Evolutionary conservation across 805 yeast species (phyloP).

Genomic region (Kluyveromyces lactis): DNA sequence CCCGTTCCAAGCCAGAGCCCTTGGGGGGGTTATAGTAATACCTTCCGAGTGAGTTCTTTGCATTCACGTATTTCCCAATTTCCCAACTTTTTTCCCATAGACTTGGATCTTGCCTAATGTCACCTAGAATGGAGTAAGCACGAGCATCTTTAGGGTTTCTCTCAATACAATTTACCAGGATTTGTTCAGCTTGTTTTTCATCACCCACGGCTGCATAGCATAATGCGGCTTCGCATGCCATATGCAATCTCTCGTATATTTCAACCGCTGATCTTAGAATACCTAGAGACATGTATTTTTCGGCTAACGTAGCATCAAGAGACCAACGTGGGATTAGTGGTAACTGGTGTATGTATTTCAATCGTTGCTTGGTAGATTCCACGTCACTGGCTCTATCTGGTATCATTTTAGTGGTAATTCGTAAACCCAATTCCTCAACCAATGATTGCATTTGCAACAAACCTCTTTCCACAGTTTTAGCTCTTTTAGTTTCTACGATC

Average conservation of each 20-base stretch:
- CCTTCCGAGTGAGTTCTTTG: conserved; percentile 75
- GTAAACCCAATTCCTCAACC: conserved; percentile 78
- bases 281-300: conserved; percentile 78
- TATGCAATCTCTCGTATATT: conserved; percentile 69
- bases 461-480: conserved; percentile 90
- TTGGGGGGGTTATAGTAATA: conserved; percentile 62
- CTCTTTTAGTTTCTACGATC: conserved; percentile 64
- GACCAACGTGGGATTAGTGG: conserved; percentile 80
- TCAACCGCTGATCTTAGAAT: conserved; percentile 80
- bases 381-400: conserved; percentile 33
- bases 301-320: conserved; percentile 76
- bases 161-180: conserved; percentile 47
- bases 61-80: conserved; percentile 70
- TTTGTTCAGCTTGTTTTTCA: conserved; percentile 52
- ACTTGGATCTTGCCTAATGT: conserved; percentile 64
- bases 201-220: conserved; percentile 85
- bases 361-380: conserved; percentile 40
- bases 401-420: conserved; percentile 47
- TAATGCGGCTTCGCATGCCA: conserved; percentile 77
- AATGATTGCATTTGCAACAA: conserved; percentile 85
- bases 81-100: conserved; percentile 87
- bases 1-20: conserved; percentile 41
- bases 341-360: conserved; percentile 62
- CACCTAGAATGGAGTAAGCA: conserved; percentile 79
- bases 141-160: conserved; percentile 69